Evolutionary conservation across 768 basidiomycete species (phyloP).

Genomic region (Lentinula sp.): DNA sequence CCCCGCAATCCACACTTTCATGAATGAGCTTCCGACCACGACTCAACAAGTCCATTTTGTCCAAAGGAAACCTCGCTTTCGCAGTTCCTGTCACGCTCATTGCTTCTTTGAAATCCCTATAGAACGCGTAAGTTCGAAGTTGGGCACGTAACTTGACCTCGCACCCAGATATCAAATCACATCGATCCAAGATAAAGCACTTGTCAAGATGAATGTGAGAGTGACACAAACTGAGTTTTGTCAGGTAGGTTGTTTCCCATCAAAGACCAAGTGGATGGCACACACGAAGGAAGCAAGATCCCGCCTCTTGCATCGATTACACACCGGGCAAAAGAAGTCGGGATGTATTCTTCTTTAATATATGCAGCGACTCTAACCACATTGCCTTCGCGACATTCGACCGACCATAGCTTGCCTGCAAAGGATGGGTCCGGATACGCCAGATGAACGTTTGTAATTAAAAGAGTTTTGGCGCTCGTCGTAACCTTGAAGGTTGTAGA

Average conservation of each 20-base stretch:
- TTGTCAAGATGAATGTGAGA: conserved; percentile 66
- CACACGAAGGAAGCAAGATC: conserved; percentile 26
- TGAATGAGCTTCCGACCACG: conserved; percentile 50
- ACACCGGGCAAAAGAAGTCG: background rate
- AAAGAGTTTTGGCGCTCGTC: background rate
- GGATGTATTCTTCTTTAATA: conserved; percentile 2
- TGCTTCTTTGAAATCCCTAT: conserved; percentile 52
- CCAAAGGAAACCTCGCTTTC: conserved; percentile 41
- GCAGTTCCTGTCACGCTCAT: conserved; percentile 43
- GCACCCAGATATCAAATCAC: conserved; percentile 49
- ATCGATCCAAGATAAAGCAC: conserved; percentile 57
- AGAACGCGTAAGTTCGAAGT: conserved; percentile 7
- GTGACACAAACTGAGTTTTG: conserved; percentile 41
- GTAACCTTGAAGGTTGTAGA: background rate
- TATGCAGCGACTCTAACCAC: conserved; percentile 18
- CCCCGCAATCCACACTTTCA: conserved; percentile 55
- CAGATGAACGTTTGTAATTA: conserved; percentile 21
- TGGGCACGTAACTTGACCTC: conserved; percentile 8
- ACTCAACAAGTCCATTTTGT: conserved; percentile 38
- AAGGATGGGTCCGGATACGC: conserved; percentile 19
- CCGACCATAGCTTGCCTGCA: conserved; percentile 23
- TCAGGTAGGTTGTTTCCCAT: conserved; percentile 10
- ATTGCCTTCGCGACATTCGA: conserved; percentile 22
- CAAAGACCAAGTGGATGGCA: background rate
- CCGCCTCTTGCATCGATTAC: conserved; percentile 20